Evolutionary conservation across 257 asterid species (phyloP), one percentile per base, ranked within the genome.

Genomic region (Penstemon davidsonii): DNA sequence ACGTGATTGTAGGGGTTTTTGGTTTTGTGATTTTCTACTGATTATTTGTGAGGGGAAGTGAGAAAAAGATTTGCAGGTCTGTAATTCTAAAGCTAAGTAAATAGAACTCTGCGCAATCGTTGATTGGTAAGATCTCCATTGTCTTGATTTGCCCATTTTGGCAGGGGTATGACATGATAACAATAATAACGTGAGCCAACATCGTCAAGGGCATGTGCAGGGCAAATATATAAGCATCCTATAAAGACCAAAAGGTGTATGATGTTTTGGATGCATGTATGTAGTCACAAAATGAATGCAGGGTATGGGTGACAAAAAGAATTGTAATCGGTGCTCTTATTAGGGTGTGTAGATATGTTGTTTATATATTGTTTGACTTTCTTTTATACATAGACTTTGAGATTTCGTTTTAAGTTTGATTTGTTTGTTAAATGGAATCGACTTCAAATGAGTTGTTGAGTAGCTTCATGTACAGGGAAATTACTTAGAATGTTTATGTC

Each of bases 61-160:
- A 36, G 55, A 51, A 12, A 37, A 66, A 37, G 60, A 39, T 9
- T 40, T 44, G 44, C 47, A 46, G 41, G 64, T 46, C 41, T 71
- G 60, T 63, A 51, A 74, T 53, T 70, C 71, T 60, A 60, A 15
- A 51, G 61, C 64, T 50, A 53, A 25, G 62, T 55, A 15, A 40
- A 46, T 40, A 62, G 73, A 43, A 41, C 12, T 45, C 39, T 49
- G 59, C 5, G 13, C 60, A 42, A 62, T 64, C 18, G 43, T 70
- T 58, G 45, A 12, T 12, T 40, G 42, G 55, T 56, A 62, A 55
- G 11, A 55, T 7, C 13, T 12, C 39, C 11, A 2, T 37, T 56
- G 8, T 25, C 40, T 60, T 60, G 55, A 25, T 43, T 44, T 67
- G 36, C 25, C 25, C 4, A 33, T 53, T 67, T 62, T 55, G 52